Conservation (phyloP, 2,329 filamentous ascomycete genomes). For the Aspergillus amoenus region DNA sequence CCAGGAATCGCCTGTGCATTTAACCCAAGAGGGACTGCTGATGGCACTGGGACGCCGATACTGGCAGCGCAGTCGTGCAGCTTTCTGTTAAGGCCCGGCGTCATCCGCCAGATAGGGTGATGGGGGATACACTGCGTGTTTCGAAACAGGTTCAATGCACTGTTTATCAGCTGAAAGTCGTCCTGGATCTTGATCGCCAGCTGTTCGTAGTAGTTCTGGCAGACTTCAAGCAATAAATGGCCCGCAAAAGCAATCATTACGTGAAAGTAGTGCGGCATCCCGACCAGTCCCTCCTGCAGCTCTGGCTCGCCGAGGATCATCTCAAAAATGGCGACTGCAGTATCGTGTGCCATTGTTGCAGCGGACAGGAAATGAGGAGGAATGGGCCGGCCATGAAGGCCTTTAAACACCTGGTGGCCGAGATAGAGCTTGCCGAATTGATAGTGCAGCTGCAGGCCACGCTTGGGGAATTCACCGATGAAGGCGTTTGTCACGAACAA, state of each 20-base stretch:
- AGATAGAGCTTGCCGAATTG: slow-evolving; percentile 51
- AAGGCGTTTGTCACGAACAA: slow-evolving; percentile 24
- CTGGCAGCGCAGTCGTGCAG: slow-evolving; percentile 18
- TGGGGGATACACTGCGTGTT: slow-evolving; percentile 20
- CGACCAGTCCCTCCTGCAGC: slow-evolving; percentile 36
- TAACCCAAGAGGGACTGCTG: not conserved
- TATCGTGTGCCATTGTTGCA: slow-evolving; percentile 29
- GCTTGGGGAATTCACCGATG: slow-evolving; percentile 48
- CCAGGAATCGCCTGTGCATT: not conserved
- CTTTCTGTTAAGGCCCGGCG: slow-evolving; percentile 22
- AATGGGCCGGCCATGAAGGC: slow-evolving; percentile 38
- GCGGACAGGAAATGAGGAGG: slow-evolving; percentile 31
- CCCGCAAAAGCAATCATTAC: slow-evolving; percentile 46
- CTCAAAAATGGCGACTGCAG: slow-evolving; percentile 40
- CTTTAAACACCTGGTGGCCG: slow-evolving; percentile 49
- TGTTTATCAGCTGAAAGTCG: slow-evolving; percentile 18
- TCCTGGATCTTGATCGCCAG: slow-evolving; percentile 30
- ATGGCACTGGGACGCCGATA: slow-evolving; percentile 1
- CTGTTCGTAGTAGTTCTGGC: slow-evolving; percentile 37
- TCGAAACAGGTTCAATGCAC: slow-evolving; percentile 19
- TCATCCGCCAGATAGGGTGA: slow-evolving; percentile 26
- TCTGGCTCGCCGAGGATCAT: slow-evolving; percentile 39
- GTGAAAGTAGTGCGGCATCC: slow-evolving; percentile 45
- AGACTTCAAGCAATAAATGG: slow-evolving; percentile 42
- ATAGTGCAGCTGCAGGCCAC: slow-evolving; percentile 48